These are phyloP conservation scores for Cercophora samala DNA, from an alignment of 495 filamentous ascomycete genomes.

Conservation along the genomic window DNA sequence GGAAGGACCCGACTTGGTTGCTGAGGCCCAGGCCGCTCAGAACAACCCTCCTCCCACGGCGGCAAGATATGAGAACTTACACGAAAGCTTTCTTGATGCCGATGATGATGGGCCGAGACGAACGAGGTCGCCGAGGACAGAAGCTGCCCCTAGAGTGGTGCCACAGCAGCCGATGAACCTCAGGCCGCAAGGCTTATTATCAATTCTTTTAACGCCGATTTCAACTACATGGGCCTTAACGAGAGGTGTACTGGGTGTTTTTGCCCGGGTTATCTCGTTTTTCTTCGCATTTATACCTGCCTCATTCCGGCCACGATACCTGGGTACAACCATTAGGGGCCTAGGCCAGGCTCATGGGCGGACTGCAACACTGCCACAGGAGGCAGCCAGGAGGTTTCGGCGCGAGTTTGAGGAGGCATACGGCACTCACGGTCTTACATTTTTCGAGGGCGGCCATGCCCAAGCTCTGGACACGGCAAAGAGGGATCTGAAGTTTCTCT, in stretches of 20 bases:
- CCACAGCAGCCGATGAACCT: slow-evolving; percentile 65
- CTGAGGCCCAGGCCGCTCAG: slow-evolving; percentile 67
- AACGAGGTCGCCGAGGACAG: slow-evolving; percentile 35
- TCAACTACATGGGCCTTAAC: slow-evolving; percentile 53
- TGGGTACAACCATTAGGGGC: slow-evolving; percentile 52
- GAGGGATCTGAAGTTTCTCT: slow-evolving; percentile 80
- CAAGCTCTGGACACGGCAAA: slow-evolving; percentile 86
- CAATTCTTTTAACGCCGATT: slow-evolving; percentile 78
- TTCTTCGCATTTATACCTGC: slow-evolving; percentile 57
- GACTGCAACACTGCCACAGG: slow-evolving; percentile 70
- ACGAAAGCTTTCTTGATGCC: slow-evolving; percentile 51
- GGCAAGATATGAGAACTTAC: slow-evolving; percentile 66
- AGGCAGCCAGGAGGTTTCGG: slow-evolving; percentile 83
- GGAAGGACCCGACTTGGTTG: slow-evolving; percentile 76
- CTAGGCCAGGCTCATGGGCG: slow-evolving; percentile 65
- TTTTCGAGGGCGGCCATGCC: slow-evolving; percentile 83
- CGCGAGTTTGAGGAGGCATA: slow-evolving; percentile 94
- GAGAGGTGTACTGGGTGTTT: neutral
- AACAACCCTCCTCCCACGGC: slow-evolving; percentile 54
- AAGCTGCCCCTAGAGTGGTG: slow-evolving; percentile 75
- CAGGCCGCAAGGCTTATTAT: slow-evolving; percentile 68
- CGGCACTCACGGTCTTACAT: slow-evolving; percentile 63
- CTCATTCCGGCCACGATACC: slow-evolving; percentile 58
- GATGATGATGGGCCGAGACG: slow-evolving; percentile 33
- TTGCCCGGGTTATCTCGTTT: slow-evolving; percentile 73